Base-by-base conservation (phyloP, 1,139 yeast genomes). In the Suhomyces anneliseae region DNA sequence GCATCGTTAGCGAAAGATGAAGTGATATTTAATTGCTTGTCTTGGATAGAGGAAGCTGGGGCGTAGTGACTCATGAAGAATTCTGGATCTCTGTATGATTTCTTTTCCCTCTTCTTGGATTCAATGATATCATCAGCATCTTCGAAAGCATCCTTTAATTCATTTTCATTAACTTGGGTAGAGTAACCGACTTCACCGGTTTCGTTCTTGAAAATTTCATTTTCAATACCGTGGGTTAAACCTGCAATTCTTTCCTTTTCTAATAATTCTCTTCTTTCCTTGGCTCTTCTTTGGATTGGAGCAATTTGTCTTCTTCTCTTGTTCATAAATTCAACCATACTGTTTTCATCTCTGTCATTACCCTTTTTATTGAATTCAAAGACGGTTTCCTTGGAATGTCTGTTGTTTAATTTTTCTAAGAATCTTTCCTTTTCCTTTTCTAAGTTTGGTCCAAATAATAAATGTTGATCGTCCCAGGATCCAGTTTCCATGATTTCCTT, bases 11-110 rank as follows among this genome's bases (percentile, higher is more conserved):
- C 87, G 68, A 93, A 93, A 4, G 88, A 84, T n/a, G 74, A 66
- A 11, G 76, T 72, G 40, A 79, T 66, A 43, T 80, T 70, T 41
- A 85, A 75, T 57, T 95, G 98, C 58, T 88, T 83, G 60, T 95
- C 98, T 65, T 90, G 96, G 47, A 90, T 79, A 27, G 82, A 83
- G 15, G 83, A 76, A 0, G 85, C 79, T 15, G 97, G 90, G 0
- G 97, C 97, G 71, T 85, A 90, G 64, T 95, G 97, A 47, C 96
- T 84, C 68, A 95, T 74, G 70, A 85, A 95, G 65, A 81, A 87
- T 52, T 83, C 79, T n/a, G 90, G 87, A 68, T 93, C 99, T 60
- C 85, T 81, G 70, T 64, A 92, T 55, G 79, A 81, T 54, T 62
- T 68, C 46, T 63, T 64, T 38, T 62, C 64, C 27, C 59, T 56